phyloP scores from a whole-genome alignment of 2,329 filamentous ascomycete species.

The Anthostomella pinea region DNA sequence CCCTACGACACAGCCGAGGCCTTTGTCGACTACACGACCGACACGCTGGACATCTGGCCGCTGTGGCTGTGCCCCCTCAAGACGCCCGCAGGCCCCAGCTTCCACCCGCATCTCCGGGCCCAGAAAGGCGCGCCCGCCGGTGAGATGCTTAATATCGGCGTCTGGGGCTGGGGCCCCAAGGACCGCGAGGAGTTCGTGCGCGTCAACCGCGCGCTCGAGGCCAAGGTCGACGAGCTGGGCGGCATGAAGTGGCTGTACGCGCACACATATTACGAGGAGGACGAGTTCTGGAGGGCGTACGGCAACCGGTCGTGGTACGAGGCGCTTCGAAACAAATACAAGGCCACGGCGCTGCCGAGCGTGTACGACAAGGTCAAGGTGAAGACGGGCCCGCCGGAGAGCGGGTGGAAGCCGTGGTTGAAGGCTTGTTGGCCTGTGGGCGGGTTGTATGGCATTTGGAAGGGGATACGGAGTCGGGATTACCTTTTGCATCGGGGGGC shows the following conservation, averaged over 20 bases:
- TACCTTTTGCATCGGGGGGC: conserved; percentile 52
- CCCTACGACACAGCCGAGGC: conserved; percentile 50
- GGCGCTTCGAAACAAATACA: conserved; percentile 58
- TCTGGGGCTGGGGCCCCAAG: conserved; percentile 75
- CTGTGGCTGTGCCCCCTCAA: conserved; percentile 59
- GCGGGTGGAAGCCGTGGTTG: conserved; percentile 40
- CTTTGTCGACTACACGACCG: conserved; percentile 55
- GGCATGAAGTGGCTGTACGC: conserved; percentile 89
- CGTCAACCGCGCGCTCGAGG: conserved; percentile 70
- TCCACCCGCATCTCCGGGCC: conserved; percentile 50
- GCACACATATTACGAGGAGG: conserved; percentile 76
- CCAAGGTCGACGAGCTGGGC: conserved; percentile 63
- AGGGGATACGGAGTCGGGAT: conserved; percentile 56
- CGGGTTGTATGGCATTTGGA: conserved; percentile 58
- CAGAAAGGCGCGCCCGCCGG: conserved; percentile 11
- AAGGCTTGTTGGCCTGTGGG: conserved; percentile 54
- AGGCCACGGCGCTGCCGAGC: conserved; percentile 58
- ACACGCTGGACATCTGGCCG: conserved; percentile 54
- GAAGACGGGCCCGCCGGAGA: conserved; percentile 40
- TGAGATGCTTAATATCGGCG: conserved; percentile 60
- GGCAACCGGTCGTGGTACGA: conserved; percentile 59
- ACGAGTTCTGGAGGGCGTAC: conserved; percentile 67
- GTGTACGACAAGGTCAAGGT: conserved; percentile 71
- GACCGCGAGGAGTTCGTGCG: conserved; percentile 58
- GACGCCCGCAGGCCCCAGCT: conserved; percentile 47